Evolutionary conservation across 2,329 filamentous ascomycete genomes (phyloP), one percentile per base, ranked within the genome.

Genomic region (Ophiostoma sp.): DNA sequence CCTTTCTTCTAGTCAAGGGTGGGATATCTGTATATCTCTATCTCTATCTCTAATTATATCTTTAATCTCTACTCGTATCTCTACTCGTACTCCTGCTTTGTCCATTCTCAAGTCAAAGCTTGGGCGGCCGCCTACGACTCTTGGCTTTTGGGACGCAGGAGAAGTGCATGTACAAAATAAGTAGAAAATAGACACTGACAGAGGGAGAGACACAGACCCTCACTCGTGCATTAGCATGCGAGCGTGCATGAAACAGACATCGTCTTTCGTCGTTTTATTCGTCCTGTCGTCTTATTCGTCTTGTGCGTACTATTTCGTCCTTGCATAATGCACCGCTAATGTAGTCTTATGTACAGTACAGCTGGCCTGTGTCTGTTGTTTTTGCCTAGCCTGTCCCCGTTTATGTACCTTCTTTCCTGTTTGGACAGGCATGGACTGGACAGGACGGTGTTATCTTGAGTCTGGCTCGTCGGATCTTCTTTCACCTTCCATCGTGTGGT

Each of bases 311-410:
- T 9, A 64, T 62, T 62, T 52, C 27, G 27, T 52, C 44, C 27
- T 64, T 62, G 58, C 58, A 62, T 62, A 62, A 62, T 63, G 60
- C 60, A 63, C 60, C 38, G 60, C 60, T 63, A 63, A 63, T 44
- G 60, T 40, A 63, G 38, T 18, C 58, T 63, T 42, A 41, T 41
- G 58, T 38, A 63, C 38, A 11, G 60, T 42, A 42, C 38, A 63
- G 60, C 40, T 63, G 60, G 18, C n/a, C 38, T 63, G 38, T 62
- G 52, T 36, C 18, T 58, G 18, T 58, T n/a, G 16, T 55, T 55
- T 7, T 62, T 42, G 16, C 55, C 55, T 18, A 58, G 52, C 52
- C 27, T 27, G 18, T 36, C 36, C 11, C 11, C 52, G 18, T 52
- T 52, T 40, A 42, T 42, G 27, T 27, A 27, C 27, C 60, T 38